Conservation (phyloP, 805 yeast genomes). For the Priceomyces castillae region DNA sequence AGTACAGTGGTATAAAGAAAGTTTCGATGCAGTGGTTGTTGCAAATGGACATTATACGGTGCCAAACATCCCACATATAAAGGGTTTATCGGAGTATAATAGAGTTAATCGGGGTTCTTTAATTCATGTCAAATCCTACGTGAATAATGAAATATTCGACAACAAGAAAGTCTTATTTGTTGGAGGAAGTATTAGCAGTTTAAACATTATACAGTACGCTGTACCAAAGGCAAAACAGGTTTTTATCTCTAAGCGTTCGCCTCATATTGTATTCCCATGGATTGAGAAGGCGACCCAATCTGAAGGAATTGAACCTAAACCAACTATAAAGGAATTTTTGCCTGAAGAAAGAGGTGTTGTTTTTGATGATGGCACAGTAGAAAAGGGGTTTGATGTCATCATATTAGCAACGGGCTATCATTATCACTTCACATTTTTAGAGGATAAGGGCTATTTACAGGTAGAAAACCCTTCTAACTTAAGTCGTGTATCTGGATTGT, state of each 20-base stretch:
- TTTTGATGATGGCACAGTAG: slow-evolving; percentile 25
- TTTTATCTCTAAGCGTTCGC: slow-evolving; percentile 26
- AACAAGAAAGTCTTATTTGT: slow-evolving; percentile 41
- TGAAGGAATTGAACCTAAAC: slow-evolving; percentile 29
- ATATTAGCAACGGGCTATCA: slow-evolving; percentile 53
- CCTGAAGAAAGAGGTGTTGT: slow-evolving; percentile 23
- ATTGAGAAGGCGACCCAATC: slow-evolving; percentile 37
- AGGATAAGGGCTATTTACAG: slow-evolving; percentile 17
- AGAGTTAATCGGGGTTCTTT: slow-evolving; percentile 44
- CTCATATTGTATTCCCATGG: slow-evolving; percentile 31
- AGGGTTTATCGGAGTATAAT: slow-evolving; percentile 52
- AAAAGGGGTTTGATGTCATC: slow-evolving; percentile 33
- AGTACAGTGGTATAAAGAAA: slow-evolving; percentile 44
- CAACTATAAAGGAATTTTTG: slow-evolving; percentile 21
- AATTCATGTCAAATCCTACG: slow-evolving; percentile 56
- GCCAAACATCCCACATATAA: slow-evolving; percentile 57
- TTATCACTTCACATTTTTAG: slow-evolving; percentile 42
- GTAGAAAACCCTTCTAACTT: slow-evolving; percentile 23
- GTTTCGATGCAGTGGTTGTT: slow-evolving; percentile 59
- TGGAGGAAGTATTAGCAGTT: slow-evolving; percentile 43
- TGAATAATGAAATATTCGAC: slow-evolving; percentile 42
- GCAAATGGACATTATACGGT: slow-evolving; percentile 65
- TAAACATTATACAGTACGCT: slow-evolving; percentile 44
- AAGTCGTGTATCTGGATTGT: slow-evolving; percentile 39
- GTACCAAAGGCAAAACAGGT: slow-evolving; percentile 24